A percentile compares a stretch with the other conserved stretches of the same genome.
Evolutionary conservation across 768 basidiomycete species (phyloP).

Genomic region (Leucocoprinus leucothites): DNA sequence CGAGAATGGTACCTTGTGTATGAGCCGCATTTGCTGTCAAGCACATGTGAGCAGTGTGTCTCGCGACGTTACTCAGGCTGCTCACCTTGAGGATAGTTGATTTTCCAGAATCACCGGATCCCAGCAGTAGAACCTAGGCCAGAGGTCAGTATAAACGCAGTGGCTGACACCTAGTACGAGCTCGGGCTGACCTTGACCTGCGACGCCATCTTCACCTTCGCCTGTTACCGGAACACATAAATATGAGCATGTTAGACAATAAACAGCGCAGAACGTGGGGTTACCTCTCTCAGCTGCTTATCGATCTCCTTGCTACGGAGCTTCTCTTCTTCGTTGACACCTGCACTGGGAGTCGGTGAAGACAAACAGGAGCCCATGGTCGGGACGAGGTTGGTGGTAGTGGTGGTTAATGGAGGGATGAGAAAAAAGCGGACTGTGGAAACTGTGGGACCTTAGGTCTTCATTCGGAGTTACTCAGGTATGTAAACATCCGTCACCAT

Average conservation of each 20-base stretch:
- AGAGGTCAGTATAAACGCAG: conserved; percentile 1
- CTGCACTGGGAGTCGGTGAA: conserved; percentile 41
- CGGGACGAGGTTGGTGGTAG: not conserved
- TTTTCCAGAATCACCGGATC: conserved; percentile 93
- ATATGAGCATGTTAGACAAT: conserved; percentile 3
- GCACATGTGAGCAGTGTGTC: not conserved
- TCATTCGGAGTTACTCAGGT: conserved; percentile 3
- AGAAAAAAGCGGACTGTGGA: conserved; percentile 5
- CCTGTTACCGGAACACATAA: conserved; percentile 36
- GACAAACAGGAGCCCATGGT: conserved; percentile 83
- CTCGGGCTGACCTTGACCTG: conserved; percentile 67
- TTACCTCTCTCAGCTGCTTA: conserved; percentile 73
- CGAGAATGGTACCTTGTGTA: conserved; percentile 85
- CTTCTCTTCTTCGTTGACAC: conserved; percentile 69
- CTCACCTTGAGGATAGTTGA: conserved; percentile 75
- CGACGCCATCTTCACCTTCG: conserved; percentile 63
- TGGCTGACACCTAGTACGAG: conserved; percentile 5
- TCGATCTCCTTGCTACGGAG: conserved; percentile 66
- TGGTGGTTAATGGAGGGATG: conserved; percentile 6
- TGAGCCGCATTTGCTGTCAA: conserved; percentile 90
- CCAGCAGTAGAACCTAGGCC: conserved; percentile 76
- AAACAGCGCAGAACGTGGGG: conserved; percentile 11
- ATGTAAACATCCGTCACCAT: not conserved
- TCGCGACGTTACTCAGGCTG: not conserved
- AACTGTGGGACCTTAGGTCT: not conserved